Conservation (phyloP, 257 asterid species). For the Gentiana straminea region DNA sequence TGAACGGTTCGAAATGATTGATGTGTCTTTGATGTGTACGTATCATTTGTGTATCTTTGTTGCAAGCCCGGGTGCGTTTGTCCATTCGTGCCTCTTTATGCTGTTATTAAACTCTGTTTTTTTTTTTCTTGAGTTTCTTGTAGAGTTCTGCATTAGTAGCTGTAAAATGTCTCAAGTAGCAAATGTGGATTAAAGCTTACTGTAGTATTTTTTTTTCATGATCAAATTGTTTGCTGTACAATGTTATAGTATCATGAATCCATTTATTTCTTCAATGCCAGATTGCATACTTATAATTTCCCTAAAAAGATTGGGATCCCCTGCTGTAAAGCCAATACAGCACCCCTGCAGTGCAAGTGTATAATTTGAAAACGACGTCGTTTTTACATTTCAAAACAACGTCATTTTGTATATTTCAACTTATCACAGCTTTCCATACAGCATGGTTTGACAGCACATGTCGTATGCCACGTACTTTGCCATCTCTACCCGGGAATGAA, state of each 20-base stretch:
- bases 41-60: slow-evolving; percentile 34
- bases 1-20: slow-evolving; percentile 10
- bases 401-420: no score
- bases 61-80: slow-evolving; percentile 34
- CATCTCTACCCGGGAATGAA: no score
- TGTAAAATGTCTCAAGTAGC: slow-evolving; percentile 45
- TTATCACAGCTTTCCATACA: no score
- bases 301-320: no score
- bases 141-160: slow-evolving; percentile 40
- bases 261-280: no score
- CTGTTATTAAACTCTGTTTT: slow-evolving; percentile 37
- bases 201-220: slow-evolving; percentile 19
- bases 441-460: no score
- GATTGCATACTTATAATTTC: no score
- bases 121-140: slow-evolving; percentile 26
- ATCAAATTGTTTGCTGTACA: slow-evolving; percentile 38
- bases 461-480: no score
- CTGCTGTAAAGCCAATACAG: no score
- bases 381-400: no score
- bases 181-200: slow-evolving; percentile 36
- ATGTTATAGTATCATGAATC: neutral
- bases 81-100: slow-evolving; percentile 41
- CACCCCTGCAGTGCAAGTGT: no score
- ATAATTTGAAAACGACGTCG: no score
- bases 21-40: slow-evolving; percentile 21